These are phyloP conservation scores for Saccharum spontaneum DNA, from an alignment of 176 grass and related monocot species.

Conservation along the genomic window DNA sequence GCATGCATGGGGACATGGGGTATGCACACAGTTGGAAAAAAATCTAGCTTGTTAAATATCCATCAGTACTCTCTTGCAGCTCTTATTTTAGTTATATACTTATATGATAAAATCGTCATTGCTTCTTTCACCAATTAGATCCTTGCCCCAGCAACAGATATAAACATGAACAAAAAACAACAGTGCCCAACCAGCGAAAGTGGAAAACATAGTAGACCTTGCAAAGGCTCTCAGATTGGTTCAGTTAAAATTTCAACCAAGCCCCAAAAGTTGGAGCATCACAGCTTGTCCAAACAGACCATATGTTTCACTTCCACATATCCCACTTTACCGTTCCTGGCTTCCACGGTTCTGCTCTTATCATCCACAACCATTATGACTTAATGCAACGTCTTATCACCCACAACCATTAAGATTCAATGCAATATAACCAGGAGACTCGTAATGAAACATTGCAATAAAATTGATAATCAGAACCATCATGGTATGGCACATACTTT, in stretches of 20 bases:
- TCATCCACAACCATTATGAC: not conserved
- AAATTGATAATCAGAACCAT: slow-evolving; percentile 6
- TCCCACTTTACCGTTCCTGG: slow-evolving; percentile 2
- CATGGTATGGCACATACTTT: slow-evolving; percentile 43
- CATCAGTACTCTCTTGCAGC: slow-evolving; percentile 10
- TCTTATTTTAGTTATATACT: not conserved
- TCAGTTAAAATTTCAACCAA: not conserved
- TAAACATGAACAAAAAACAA: not conserved
- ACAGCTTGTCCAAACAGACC: not conserved
- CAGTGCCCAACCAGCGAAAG: not conserved
- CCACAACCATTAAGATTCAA: not conserved
- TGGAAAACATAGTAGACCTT: not conserved
- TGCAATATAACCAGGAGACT: slow-evolving; percentile 5
- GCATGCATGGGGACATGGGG: not conserved
- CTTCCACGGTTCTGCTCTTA: not conserved
- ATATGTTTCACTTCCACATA: not conserved
- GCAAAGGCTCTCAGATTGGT: not conserved
- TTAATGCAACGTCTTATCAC: not conserved
- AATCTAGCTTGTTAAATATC: slow-evolving; percentile 1
- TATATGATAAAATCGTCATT: not conserved
- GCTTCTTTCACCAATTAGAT: not conserved
- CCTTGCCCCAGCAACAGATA: slow-evolving; percentile 17
- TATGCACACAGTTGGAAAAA: not conserved
- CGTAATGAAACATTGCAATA: slow-evolving; percentile 12
- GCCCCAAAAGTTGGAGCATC: not conserved